Percentiles rank a stretch among this genome's conserved stretches.
Conservation (phyloP, 208 protist species). For the Acanthamoeba royreba region DNA sequence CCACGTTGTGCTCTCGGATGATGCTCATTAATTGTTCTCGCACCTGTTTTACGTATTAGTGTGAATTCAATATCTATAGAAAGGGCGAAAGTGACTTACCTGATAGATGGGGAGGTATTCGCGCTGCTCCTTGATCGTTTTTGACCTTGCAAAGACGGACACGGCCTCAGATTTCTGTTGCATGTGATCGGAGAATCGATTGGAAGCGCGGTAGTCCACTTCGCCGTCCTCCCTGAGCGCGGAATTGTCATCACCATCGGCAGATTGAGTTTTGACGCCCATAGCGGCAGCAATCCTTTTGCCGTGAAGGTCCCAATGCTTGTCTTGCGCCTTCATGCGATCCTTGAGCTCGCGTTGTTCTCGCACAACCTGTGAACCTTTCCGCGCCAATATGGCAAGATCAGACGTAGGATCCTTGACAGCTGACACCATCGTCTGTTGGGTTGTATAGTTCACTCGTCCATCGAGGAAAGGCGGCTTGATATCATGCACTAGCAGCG, state of each 20-base stretch:
- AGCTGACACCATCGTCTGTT: constrained; percentile 72
- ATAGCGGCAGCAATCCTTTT: constrained; percentile 75
- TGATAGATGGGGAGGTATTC: constrained; percentile 83
- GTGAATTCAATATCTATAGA: too few species aligned
- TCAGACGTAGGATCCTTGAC: constrained; percentile 88
- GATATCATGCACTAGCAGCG: constrained; percentile 79
- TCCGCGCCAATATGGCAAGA: constrained; percentile 80
- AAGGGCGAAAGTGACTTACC: too few species aligned
- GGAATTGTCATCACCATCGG: background rate
- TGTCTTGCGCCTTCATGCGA: constrained; percentile 40
- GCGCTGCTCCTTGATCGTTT: constrained; percentile 78
- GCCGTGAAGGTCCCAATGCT: constrained; percentile 69
- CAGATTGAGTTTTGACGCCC: constrained; percentile 57
- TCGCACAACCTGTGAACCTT: constrained; percentile 81
- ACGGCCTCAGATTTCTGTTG: constrained; percentile 51
- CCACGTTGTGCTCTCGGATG: constrained; percentile 76
- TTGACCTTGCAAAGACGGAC: constrained; percentile 68
- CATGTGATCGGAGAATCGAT: constrained; percentile 71
- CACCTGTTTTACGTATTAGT: too few species aligned
- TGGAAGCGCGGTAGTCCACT: constrained; percentile 55
- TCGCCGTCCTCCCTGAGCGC: background rate
- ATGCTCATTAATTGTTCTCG: constrained; percentile 72
- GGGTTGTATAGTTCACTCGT: constrained; percentile 73
- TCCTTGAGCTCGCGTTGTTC: constrained; percentile 78
- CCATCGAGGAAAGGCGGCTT: constrained; percentile 89